These are phyloP conservation scores for Fraxinus latifolia DNA, from an alignment of 305 asterid species.

Conservation along the genomic window DNA sequence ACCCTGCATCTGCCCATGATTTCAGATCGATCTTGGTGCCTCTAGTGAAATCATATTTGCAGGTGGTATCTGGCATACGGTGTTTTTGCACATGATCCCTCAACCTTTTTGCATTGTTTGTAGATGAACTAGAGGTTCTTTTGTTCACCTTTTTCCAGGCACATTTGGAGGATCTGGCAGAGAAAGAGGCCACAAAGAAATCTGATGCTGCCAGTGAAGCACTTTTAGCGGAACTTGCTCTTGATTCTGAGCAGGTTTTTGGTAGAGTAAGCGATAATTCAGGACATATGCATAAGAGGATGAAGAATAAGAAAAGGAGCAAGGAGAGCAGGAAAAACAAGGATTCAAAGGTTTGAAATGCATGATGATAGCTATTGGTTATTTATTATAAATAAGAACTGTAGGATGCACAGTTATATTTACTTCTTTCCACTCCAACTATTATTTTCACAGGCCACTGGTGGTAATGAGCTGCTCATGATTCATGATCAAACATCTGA, in stretches of 20 bases:
- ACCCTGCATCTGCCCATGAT: constrained; percentile 62
- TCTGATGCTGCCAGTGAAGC: constrained; percentile 95
- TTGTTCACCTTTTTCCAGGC: constrained; percentile 43
- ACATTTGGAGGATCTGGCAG: constrained; percentile 75
- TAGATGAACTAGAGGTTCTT: constrained; percentile 20
- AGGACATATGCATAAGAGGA: constrained; percentile 54
- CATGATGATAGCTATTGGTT: constrained; percentile 6
- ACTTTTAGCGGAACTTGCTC: constrained; percentile 84
- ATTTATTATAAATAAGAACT: constrained; percentile 19
- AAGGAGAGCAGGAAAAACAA: constrained; percentile 61
- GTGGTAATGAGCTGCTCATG: constrained; percentile 14
- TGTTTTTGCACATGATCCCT: not conserved
- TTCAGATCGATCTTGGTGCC: constrained; percentile 65
- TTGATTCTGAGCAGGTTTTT: constrained; percentile 60
- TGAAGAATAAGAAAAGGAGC: constrained; percentile 69
- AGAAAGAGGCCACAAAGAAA: constrained; percentile 86
- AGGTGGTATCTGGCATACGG: constrained; percentile 42
- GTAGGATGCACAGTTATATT: constrained; percentile 18
- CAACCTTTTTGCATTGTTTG: constrained; percentile 17
- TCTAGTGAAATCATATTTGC: constrained; percentile 72
- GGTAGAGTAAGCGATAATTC: constrained; percentile 46
- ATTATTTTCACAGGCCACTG: constrained; percentile 46
- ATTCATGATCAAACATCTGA: constrained; percentile 42
- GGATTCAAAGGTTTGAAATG: constrained; percentile 65
- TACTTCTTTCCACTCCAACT: constrained; percentile 12